phyloP scores from a whole-genome alignment of 495 filamentous ascomycete genomes.

The Penicillium cosmopolitanum region DNA sequence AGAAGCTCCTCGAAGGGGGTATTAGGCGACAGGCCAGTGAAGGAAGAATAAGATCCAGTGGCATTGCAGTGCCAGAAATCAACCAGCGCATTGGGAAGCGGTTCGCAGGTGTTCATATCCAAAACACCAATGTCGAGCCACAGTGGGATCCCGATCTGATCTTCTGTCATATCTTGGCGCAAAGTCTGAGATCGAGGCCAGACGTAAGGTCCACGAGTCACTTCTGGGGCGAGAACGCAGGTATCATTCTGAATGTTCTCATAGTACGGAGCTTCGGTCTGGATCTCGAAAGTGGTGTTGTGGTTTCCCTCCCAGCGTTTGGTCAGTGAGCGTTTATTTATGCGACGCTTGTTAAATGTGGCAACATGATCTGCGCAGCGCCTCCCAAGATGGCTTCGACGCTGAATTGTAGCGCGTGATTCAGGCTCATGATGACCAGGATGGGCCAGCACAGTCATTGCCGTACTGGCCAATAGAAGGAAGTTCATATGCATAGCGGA shows the following conservation, averaged over 20 bases:
- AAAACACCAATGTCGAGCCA: slow-evolving; percentile 59
- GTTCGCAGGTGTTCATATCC: slow-evolving; percentile 56
- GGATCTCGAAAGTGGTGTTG: slow-evolving; percentile 5
- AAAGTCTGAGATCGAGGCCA: slow-evolving; percentile 27
- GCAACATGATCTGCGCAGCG: slow-evolving; percentile 6
- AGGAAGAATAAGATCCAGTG: slow-evolving; percentile 52
- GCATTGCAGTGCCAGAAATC: slow-evolving; percentile 60
- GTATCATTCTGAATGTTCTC: slow-evolving; percentile 41
- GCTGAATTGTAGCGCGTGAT: background rate
- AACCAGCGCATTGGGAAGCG: slow-evolving; percentile 51
- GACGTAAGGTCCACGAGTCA: slow-evolving; percentile 55
- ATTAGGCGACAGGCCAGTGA: slow-evolving; percentile 42
- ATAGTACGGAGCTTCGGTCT: slow-evolving; percentile 23
- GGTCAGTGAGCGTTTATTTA: background rate
- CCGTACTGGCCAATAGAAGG: background rate
- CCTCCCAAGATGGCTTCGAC: background rate
- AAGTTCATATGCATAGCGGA: background rate
- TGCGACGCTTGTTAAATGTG: slow-evolving; percentile 4
- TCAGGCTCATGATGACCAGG: slow-evolving; percentile 2
- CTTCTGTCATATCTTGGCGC: slow-evolving; percentile 56
- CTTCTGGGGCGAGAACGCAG: slow-evolving; percentile 53
- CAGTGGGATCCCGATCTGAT: slow-evolving; percentile 52
- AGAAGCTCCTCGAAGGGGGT: slow-evolving; percentile 25
- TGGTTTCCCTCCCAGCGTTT: background rate
- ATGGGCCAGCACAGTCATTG: background rate